A percentile compares a stretch with the other conserved stretches of the same genome.
Evolutionary conservation across 164 flowering plant genomes (phyloP).

Genomic region (Berberis vulgaris): DNA sequence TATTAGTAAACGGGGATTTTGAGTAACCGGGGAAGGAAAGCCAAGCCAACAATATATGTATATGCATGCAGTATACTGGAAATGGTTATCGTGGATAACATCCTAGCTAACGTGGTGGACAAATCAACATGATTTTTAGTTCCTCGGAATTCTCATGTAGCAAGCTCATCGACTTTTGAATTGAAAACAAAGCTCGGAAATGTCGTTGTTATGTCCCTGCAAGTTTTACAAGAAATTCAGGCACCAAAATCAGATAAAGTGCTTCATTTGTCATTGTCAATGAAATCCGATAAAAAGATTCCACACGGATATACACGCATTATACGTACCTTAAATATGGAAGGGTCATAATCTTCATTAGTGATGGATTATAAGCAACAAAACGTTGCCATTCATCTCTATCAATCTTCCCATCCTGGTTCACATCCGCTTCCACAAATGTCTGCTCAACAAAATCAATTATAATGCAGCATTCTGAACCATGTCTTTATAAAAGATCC

Average conservation of each 20-base stretch:
- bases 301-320: background rate
- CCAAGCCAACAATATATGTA: too few species aligned
- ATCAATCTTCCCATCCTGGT: conserved; percentile 85
- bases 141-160: conserved; percentile 28
- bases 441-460: conserved; percentile 32
- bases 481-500: background rate
- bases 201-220: conserved; percentile 95
- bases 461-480: background rate
- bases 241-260: background rate
- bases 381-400: conserved; percentile 77
- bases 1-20: too few species aligned
- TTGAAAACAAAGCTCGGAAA: conserved; percentile 90
- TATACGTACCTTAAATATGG: conserved; percentile 53
- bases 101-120: too few species aligned
- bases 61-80: too few species aligned
- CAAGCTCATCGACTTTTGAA: conserved; percentile 83
- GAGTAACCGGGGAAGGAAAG: too few species aligned
- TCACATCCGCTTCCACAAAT: conserved; percentile 70
- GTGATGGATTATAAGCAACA: conserved; percentile 64
- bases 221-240: background rate
- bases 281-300: background rate
- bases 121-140: too few species aligned
- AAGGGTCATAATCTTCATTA: conserved; percentile 72
- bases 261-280: background rate
- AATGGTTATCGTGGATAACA: too few species aligned